Percentiles rank a stretch among this genome's conserved stretches.
Conservation (phyloP, 768 basidiomycete species). For the Macrolepiota albuminosa region DNA sequence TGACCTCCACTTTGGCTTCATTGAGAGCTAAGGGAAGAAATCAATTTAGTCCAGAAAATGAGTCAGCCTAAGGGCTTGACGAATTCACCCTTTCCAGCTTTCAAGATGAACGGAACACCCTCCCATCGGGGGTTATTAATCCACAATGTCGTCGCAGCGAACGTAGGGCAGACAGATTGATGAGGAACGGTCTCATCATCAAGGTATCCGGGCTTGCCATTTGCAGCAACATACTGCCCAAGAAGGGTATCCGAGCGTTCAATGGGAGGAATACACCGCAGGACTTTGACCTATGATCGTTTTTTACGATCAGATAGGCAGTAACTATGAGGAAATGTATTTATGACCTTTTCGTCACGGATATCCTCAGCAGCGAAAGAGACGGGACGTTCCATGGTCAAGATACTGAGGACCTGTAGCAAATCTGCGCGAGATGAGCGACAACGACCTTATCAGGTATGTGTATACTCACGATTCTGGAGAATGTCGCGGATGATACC, state of each 20-base stretch:
- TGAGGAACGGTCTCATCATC: constrained; percentile 95
- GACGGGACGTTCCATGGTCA: constrained; percentile 98
- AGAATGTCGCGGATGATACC: constrained; percentile 97
- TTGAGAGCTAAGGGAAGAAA: constrained; percentile 65
- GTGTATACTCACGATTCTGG: constrained; percentile 86
- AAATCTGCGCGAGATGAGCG: constrained; percentile 55
- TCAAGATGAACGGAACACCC: constrained; percentile 97
- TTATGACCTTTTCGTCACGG: constrained; percentile 89
- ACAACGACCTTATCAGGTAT: constrained; percentile 12
- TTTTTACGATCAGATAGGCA: not conserved
- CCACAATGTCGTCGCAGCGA: constrained; percentile 84
- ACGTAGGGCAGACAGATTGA: constrained; percentile 91
- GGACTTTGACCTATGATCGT: constrained; percentile 80
- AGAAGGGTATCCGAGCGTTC: constrained; percentile 74
- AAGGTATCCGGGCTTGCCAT: constrained; percentile 97
- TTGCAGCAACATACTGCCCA: constrained; percentile 87
- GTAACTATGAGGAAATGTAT: constrained; percentile 4
- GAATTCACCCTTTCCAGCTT: constrained; percentile 89
- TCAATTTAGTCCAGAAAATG: constrained; percentile 8
- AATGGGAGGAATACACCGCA: constrained; percentile 86
- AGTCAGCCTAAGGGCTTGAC: not conserved
- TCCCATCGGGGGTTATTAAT: constrained; percentile 98
- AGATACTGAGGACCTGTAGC: constrained; percentile 88
- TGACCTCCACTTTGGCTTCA: constrained; percentile 97
- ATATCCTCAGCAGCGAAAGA: constrained; percentile 97